A percentile compares a stretch with the other conserved stretches of the same genome.
phyloP scores from a whole-genome alignment of 2,329 filamentous ascomycete genomes.

The Trematosphaeria pertusa region DNA sequence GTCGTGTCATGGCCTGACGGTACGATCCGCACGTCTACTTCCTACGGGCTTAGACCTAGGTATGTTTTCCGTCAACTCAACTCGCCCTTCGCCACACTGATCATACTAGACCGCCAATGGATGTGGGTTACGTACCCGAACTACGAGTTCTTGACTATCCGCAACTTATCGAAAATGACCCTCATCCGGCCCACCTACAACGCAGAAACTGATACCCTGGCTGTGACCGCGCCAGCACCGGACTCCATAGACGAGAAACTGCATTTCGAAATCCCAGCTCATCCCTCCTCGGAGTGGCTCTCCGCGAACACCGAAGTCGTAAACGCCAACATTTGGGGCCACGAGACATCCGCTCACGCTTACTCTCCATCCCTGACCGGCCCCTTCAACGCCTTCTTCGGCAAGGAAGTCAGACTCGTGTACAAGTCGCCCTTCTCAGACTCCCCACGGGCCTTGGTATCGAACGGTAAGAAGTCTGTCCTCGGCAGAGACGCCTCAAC shows the following conservation, averaged over 20 bases:
- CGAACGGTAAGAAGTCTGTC: slow-evolving; percentile 61
- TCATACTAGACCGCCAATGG: slow-evolving; percentile 63
- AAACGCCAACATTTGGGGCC: slow-evolving; percentile 65
- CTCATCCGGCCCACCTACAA: slow-evolving; percentile 64
- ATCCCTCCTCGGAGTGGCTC: slow-evolving; percentile 63
- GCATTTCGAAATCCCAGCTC: slow-evolving; percentile 61
- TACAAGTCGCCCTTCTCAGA: slow-evolving; percentile 63
- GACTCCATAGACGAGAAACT: slow-evolving; percentile 40
- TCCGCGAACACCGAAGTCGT: slow-evolving; percentile 57
- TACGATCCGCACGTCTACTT: slow-evolving; percentile 59
- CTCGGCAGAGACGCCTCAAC: slow-evolving; percentile 63
- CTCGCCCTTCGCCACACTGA: background rate
- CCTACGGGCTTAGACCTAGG: slow-evolving; percentile 64
- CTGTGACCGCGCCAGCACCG: slow-evolving; percentile 56
- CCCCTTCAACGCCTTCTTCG: slow-evolving; percentile 63
- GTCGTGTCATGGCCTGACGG: slow-evolving; percentile 67
- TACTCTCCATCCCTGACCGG: slow-evolving; percentile 61
- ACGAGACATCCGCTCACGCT: slow-evolving; percentile 63
- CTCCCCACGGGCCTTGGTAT: slow-evolving; percentile 60
- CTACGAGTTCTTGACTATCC: slow-evolving; percentile 68
- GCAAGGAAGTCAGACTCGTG: slow-evolving; percentile 62
- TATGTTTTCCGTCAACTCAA: slow-evolving; percentile 13
- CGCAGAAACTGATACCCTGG: slow-evolving; percentile 53
- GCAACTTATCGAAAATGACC: slow-evolving; percentile 67
- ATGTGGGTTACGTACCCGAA: slow-evolving; percentile 66